These are phyloP conservation scores for Hymenochaete sp. DNA, from an alignment of 1,284 basidiomycete species.

Conservation along the genomic window DNA sequence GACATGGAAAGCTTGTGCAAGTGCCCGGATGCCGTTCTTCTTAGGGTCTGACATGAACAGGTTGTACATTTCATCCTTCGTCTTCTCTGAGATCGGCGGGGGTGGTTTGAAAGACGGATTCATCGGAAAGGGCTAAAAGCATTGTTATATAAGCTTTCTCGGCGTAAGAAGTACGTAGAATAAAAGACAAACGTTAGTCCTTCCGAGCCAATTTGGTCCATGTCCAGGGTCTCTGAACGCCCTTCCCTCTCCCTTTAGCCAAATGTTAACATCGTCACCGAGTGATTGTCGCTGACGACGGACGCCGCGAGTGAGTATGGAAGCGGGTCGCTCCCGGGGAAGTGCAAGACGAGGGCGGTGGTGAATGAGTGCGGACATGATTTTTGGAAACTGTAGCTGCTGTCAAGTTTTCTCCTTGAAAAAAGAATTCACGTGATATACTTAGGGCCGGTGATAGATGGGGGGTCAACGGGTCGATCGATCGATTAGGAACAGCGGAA, in stretches of 20 bases:
- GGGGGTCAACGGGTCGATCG: neutral
- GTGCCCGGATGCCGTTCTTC: constrained; percentile 46
- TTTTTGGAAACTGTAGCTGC: constrained; percentile 6
- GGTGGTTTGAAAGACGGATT: constrained; percentile 76
- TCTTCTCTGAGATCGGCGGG: constrained; percentile 56
- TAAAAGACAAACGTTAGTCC: constrained; percentile 6
- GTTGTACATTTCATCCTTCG: constrained; percentile 46
- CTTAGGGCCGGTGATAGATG: constrained; percentile 8
- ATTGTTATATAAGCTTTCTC: constrained; percentile 17
- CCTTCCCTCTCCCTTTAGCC: constrained; percentile 12
- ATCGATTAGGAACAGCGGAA: no score
- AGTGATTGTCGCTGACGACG: constrained; percentile 1
- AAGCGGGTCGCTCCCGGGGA: neutral
- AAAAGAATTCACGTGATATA: constrained; percentile 9
- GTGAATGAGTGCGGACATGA: constrained; percentile 6
- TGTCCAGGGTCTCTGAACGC: constrained; percentile 4
- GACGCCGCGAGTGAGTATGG: constrained; percentile 8
- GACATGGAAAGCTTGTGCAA: constrained; percentile 53
- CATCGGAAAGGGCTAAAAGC: constrained; percentile 66
- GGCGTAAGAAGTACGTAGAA: constrained; percentile 1
- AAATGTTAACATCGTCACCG: constrained; percentile 10
- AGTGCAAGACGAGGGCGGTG: constrained; percentile 11
- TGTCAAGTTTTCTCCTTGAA: neutral
- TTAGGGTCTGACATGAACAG: constrained; percentile 50
- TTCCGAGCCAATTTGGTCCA: constrained; percentile 16